Conservation (phyloP, 2,329 filamentous ascomycete genomes). For the Diaporthe amygdali region DNA sequence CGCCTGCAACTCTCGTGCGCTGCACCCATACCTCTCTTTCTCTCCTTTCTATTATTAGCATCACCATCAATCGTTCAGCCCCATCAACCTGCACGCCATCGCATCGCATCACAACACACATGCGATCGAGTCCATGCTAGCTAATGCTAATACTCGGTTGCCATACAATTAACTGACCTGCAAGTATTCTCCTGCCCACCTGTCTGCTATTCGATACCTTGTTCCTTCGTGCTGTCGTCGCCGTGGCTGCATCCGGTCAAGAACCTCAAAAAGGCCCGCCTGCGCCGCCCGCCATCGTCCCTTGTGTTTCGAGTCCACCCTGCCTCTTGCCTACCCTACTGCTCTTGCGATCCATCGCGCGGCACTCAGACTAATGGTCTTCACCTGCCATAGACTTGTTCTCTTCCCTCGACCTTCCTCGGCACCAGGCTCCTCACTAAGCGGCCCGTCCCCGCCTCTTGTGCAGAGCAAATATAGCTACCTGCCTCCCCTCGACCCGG, state of each 20-base stretch:
- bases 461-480: conserved; percentile 7
- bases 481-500: conserved; percentile 1
- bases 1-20: conserved; percentile 11
- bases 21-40: conserved; percentile 16
- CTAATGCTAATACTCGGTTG: conserved; percentile 1
- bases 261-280: conserved; percentile 25
- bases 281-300: conserved; percentile 20
- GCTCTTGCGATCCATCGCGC: conserved; percentile 13
- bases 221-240: background rate
- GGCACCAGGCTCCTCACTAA: background rate
- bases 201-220: background rate
- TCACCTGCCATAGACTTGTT: background rate
- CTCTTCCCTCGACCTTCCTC: background rate
- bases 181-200: background rate
- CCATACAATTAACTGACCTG: conserved; percentile 12
- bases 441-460: background rate
- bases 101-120: conserved; percentile 4
- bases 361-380: background rate
- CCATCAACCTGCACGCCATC: conserved; percentile 16
- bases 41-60: conserved; percentile 20
- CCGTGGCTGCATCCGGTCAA: conserved; percentile 16
- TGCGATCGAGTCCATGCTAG: conserved; percentile 14
- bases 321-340: conserved; percentile 8
- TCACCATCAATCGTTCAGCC: conserved; percentile 8
- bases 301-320: conserved; percentile 18